Conservation (phyloP, 106 monocot genomes). For the Apostasia ramifera region DNA sequence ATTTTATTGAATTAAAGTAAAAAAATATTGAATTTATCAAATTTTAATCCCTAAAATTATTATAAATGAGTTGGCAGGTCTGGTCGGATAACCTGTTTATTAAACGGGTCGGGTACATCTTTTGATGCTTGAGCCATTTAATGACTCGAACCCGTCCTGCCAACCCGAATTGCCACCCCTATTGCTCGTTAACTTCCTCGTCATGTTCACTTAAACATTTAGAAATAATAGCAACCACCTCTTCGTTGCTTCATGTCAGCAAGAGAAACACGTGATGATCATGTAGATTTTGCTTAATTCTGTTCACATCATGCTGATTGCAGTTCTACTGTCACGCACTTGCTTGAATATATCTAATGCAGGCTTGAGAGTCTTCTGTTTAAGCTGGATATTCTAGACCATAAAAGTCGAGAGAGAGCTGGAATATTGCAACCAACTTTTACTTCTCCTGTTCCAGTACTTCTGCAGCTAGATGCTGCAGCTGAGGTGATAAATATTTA, state of each 20-base stretch:
- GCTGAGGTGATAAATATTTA: constrained; percentile 49
- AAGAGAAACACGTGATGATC: neutral
- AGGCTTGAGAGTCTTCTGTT: constrained; percentile 82
- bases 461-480: constrained; percentile 81
- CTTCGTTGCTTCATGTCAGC: neutral
- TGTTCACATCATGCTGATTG: neutral
- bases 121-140: too few relatives aligned
- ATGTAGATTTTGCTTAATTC: neutral
- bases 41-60: too few relatives aligned
- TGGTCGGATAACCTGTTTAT: too few relatives aligned
- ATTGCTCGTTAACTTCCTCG: too few relatives aligned
- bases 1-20: too few relatives aligned
- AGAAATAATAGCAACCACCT: too few relatives aligned
- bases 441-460: constrained; percentile 57
- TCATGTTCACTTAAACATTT: too few relatives aligned
- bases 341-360: constrained; percentile 9
- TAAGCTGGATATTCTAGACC: constrained; percentile 92
- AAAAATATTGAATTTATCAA: too few relatives aligned
- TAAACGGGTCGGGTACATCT: too few relatives aligned
- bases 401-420: constrained; percentile 82
- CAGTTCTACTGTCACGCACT: neutral
- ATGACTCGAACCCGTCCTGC: too few relatives aligned
- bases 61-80: too few relatives aligned
- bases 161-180: too few relatives aligned
- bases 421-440: constrained; percentile 62